Conservation (phyloP, 2,329 filamentous ascomycete genomes). For the Epichloe gansuensis region DNA sequence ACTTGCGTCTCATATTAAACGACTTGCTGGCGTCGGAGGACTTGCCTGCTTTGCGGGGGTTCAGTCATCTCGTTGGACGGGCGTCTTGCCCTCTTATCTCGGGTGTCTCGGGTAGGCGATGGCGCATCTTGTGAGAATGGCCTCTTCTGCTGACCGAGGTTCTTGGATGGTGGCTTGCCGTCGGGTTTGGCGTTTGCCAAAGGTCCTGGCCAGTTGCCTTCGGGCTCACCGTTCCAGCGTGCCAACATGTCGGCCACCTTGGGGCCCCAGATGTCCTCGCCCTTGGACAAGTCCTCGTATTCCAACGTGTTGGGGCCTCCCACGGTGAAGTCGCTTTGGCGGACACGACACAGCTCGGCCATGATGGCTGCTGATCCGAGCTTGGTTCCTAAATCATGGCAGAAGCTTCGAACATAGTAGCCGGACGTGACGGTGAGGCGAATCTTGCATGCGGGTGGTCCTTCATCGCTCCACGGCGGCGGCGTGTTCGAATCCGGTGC, state of each 20-base stretch:
- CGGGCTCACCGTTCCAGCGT: constrained; percentile 28
- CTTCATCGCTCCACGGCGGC: constrained; percentile 46
- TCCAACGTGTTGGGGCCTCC: constrained; percentile 61
- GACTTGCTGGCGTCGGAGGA: constrained; percentile 5
- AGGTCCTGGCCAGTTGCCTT: constrained; percentile 13
- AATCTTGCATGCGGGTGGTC: constrained; percentile 66
- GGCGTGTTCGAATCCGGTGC: constrained; percentile 34
- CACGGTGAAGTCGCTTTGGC: constrained; percentile 71
- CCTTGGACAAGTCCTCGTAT: constrained; percentile 62
- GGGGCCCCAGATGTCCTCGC: constrained; percentile 73
- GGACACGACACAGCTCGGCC: constrained; percentile 67
- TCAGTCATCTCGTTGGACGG: constrained; percentile 14
- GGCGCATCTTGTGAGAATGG: background rate
- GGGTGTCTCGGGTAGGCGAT: constrained; percentile 10
- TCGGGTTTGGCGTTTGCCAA: constrained; percentile 8
- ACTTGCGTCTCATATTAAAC: constrained; percentile 6
- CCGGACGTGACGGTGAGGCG: constrained; percentile 89
- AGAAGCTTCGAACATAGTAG: constrained; percentile 91
- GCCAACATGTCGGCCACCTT: constrained; percentile 44
- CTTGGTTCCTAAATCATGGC: constrained; percentile 79
- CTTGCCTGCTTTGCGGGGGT: constrained; percentile 17
- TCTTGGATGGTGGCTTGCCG: constrained; percentile 10
- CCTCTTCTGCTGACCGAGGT: constrained; percentile 5
- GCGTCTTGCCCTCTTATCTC: constrained; percentile 21
- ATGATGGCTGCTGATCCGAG: constrained; percentile 75